Base-by-base conservation (phyloP, 2,329 filamentous ascomycete species). In the Furcasterigmium sp. region DNA sequence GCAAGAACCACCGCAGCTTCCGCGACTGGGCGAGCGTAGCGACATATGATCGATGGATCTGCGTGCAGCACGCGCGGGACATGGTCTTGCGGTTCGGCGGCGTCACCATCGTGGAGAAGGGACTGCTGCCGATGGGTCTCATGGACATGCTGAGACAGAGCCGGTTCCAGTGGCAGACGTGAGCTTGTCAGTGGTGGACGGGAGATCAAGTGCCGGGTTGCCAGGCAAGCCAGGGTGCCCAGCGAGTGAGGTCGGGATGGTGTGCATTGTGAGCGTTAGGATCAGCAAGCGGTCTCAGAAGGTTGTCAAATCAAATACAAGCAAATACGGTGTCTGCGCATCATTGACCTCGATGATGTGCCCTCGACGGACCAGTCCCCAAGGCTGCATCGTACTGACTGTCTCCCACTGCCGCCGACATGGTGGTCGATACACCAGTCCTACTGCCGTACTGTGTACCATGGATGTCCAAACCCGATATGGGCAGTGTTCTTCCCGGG, bases 81-180 rank as follows among this genome's bases (percentile, higher is more conserved):
- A 60, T 70, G 56, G 58, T 58, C 37, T 53, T 60, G 42, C 54
- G 54, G 29, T 69, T 69, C 57, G 67, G 67, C 0, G 63, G 65
- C 1, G 43, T 68, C 42, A 56, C 56, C 23, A 54, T 70, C 39
- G 65, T 67, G 4, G 64, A 69, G 45, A 52, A 56, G 37, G 62
- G 63, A 2, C 42, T 69, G 40, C 47, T 71, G 45, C 67, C 68
- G 8, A 62, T 63, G 51, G 64, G 65, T 4, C 51, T 69, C 52
- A 56, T 69, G 37, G 56, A 55, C 44, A 56, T 67, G 50, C 48
- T 69, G 49, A 51, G 57, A 51, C 58, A 53, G 53, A 63, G 57
- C 46, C 57, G 56, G 46, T 61, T 58, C 36, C 55, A 62, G 47
- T 68, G 64, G 64, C 55, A 63, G 37, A 63, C 60, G 3, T 68